Conservation (phyloP, 2,329 filamentous ascomycete genomes). For the Pseudogymnoascus sp. region DNA sequence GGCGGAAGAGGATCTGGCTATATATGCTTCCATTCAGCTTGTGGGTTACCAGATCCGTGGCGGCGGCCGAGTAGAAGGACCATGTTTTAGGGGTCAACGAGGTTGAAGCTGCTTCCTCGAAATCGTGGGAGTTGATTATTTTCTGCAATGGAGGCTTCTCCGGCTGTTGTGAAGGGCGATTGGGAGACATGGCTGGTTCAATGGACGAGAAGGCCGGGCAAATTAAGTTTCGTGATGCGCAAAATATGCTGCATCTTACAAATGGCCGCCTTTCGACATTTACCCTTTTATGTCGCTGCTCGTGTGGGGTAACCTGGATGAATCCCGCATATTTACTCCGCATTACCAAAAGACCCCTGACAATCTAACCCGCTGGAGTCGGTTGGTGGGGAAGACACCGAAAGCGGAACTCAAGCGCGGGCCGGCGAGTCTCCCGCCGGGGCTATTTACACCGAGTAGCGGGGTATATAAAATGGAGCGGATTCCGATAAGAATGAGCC, state of each 20-base stretch:
- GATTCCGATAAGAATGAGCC: background rate
- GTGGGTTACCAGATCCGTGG: conserved; percentile 60
- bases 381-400: background rate
- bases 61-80: conserved; percentile 61
- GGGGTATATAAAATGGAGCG: background rate
- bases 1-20: conserved; percentile 49
- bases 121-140: conserved; percentile 53
- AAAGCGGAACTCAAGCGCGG: background rate
- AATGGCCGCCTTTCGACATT: background rate
- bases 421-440: background rate
- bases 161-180: background rate
- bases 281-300: background rate
- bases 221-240: background rate
- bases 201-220: background rate
- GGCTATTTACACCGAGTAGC: conserved; percentile 1
- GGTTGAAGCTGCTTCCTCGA: conserved; percentile 46
- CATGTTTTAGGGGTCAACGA: conserved; percentile 55
- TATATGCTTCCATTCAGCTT: conserved; percentile 48
- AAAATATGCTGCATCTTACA: background rate
- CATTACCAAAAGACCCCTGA: background rate
- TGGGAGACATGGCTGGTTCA: background rate
- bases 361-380: background rate
- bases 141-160: conserved; percentile 38
- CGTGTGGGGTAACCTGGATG: background rate
- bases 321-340: conserved; percentile 6